Evolutionary conservation across 371 early-diverging fungal genomes (phyloP).

Genomic region (Fennellomyces sp.): DNA sequence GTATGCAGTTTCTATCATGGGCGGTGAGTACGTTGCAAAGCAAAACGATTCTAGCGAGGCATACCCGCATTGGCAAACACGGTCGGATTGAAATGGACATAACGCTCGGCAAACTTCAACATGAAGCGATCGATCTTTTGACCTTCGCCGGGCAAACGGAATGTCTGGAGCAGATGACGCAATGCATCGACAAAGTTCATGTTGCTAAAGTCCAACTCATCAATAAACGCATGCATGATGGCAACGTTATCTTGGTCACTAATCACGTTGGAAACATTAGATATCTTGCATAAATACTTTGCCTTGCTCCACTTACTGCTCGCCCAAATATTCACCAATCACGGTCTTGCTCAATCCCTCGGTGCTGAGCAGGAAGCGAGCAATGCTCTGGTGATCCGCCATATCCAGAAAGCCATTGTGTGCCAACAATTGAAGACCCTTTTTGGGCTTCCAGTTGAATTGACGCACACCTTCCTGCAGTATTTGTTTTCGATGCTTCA

Average conservation of each 20-base stretch:
- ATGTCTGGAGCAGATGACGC: constrained; percentile 88
- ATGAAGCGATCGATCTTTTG: constrained; percentile 98
- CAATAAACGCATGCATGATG: constrained; percentile 96
- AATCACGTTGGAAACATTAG: neutral
- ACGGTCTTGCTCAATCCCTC: constrained; percentile 82
- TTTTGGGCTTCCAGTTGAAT: constrained; percentile 92
- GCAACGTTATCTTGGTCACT: constrained; percentile 83
- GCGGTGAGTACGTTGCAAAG: neutral
- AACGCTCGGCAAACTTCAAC: constrained; percentile 96
- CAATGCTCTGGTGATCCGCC: constrained; percentile 65
- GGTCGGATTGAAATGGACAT: constrained; percentile 76
- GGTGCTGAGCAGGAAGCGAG: constrained; percentile 72
- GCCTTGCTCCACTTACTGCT: constrained; percentile 52
- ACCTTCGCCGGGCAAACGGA: constrained; percentile 97
- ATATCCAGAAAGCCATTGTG: constrained; percentile 66
- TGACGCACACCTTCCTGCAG: constrained; percentile 76
- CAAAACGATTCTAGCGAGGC: neutral
- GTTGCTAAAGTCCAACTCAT: constrained; percentile 82
- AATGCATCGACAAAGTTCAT: constrained; percentile 85
- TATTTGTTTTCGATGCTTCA: constrained; percentile 82
- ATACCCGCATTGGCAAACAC: constrained; percentile 74
- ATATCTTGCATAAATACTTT: too few species aligned
- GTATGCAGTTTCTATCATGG: constrained; percentile 79
- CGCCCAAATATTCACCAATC: constrained; percentile 96
- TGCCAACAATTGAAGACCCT: constrained; percentile 80